phyloP scores from a whole-genome alignment of 2,329 filamentous ascomycete genomes.

The Dendrostoma leiphaemia region DNA sequence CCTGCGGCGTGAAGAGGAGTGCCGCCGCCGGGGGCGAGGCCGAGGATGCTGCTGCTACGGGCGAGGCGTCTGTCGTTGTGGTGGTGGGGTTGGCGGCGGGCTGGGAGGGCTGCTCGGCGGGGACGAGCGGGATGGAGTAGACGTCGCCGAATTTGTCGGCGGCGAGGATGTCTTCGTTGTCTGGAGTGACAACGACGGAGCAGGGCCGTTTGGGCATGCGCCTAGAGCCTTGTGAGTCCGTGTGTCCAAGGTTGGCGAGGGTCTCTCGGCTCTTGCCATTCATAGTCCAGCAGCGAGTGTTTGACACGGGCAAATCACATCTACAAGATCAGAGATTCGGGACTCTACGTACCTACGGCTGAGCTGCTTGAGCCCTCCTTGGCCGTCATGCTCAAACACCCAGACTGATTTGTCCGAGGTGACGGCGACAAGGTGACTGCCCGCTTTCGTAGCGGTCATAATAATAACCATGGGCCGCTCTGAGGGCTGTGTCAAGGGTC shows the following conservation, averaged over 20 bases:
- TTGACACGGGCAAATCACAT: too few species aligned
- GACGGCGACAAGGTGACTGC: constrained; percentile 70
- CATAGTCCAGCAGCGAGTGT: not conserved
- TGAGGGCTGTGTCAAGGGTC: constrained; percentile 9
- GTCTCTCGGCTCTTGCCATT: too few species aligned
- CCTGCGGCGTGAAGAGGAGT: constrained; percentile 43
- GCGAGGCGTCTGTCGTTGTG: constrained; percentile 19
- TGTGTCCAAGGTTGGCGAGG: not conserved
- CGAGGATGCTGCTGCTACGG: constrained; percentile 22
- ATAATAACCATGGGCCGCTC: constrained; percentile 56
- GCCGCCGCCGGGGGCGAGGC: constrained; percentile 8
- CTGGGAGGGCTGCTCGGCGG: constrained; percentile 20
- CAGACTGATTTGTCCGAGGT: constrained; percentile 91
- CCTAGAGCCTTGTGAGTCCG: constrained; percentile 44
- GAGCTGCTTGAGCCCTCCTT: constrained; percentile 62
- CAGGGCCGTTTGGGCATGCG: constrained; percentile 88
- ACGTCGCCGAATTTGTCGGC: constrained; percentile 98
- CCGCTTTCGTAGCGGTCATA: constrained; percentile 61
- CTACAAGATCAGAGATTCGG: too few species aligned
- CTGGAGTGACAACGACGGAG: constrained; percentile 67
- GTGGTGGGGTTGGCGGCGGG: not conserved
- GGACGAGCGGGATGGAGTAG: constrained; percentile 76
- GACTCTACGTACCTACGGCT: constrained; percentile 62
- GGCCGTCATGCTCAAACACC: constrained; percentile 68
- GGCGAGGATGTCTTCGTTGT: constrained; percentile 71